A percentile compares a stretch with the other conserved stretches of the same genome.
These are phyloP conservation scores for Symbiotaphrina buchneri DNA, from an alignment of 495 filamentous ascomycete species.

Conservation along the genomic window DNA sequence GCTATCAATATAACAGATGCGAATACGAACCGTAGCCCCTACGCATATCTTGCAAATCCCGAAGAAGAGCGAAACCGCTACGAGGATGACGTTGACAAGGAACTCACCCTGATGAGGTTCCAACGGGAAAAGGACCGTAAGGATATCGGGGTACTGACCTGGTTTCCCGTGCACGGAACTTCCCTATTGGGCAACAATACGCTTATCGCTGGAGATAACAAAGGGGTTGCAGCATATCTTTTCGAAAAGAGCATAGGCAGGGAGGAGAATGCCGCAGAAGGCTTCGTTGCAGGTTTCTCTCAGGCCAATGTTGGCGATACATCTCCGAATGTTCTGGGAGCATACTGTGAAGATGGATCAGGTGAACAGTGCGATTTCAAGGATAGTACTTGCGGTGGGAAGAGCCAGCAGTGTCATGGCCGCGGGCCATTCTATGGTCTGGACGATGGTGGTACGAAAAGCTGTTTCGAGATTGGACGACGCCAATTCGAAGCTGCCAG, in stretches of 20 bases:
- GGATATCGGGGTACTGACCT: conserved; percentile 62
- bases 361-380: conserved; percentile 15
- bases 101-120: conserved; percentile 66
- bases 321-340: conserved; percentile 65
- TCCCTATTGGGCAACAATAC: conserved; percentile 88
- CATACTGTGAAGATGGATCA: conserved; percentile 18
- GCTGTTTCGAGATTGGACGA: conserved; percentile 18
- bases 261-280: conserved; percentile 28
- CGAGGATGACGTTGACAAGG: conserved; percentile 61
- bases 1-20: conserved; percentile 54
- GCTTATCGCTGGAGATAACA: conserved; percentile 82
- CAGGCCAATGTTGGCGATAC: conserved; percentile 91
- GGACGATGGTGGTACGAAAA: conserved; percentile 16
- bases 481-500: conserved; percentile 14
- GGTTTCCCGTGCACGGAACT: conserved; percentile 90
- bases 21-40: conserved; percentile 80
- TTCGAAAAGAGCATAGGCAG: conserved; percentile 51
- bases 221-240: conserved; percentile 74
- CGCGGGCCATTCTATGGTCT: conserved; percentile 60
- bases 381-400: conserved; percentile 41
- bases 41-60: conserved; percentile 80
- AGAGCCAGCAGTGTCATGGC: conserved; percentile 58
- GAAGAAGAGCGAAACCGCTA: conserved; percentile 55
- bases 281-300: conserved; percentile 85
- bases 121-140: conserved; percentile 46